Conservation (phyloP, 192 early-diverging fungal genomes). For the Physocladia obscura region DNA sequence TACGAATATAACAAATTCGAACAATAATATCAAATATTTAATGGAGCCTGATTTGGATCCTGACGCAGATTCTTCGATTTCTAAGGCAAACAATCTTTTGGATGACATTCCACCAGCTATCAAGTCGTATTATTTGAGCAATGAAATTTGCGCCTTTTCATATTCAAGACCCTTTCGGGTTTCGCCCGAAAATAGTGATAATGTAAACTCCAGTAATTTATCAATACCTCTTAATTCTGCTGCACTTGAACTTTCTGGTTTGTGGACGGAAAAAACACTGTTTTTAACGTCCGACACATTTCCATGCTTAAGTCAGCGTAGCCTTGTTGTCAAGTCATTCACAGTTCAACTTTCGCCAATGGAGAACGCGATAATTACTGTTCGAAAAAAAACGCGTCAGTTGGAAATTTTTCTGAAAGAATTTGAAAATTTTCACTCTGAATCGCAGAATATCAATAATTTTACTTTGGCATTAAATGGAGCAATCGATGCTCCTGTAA, state of each 20-base stretch:
- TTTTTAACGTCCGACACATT: slow-evolving; percentile 65
- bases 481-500: slow-evolving; percentile 80
- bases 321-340: slow-evolving; percentile 52
- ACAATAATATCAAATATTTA: slow-evolving; percentile 21
- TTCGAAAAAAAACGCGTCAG: slow-evolving; percentile 68
- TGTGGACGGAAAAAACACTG: slow-evolving; percentile 77
- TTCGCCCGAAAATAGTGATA: neutral
- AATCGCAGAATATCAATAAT: slow-evolving; percentile 55
- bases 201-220: no score
- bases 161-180: slow-evolving; percentile 61
- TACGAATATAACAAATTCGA: no score
- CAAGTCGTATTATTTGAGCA: slow-evolving; percentile 63
- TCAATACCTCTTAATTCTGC: neutral
- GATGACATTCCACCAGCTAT: slow-evolving; percentile 48
- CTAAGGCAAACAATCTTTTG: slow-evolving; percentile 8
- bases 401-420: slow-evolving; percentile 52
- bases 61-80: slow-evolving; percentile 15
- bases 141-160: slow-evolving; percentile 65
- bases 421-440: slow-evolving; percentile 37
- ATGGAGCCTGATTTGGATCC: slow-evolving; percentile 47
- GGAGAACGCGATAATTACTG: slow-evolving; percentile 72
- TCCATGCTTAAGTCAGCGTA: slow-evolving; percentile 64
- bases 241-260: slow-evolving; percentile 65
- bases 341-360: slow-evolving; percentile 69
- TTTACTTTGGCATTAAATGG: slow-evolving; percentile 83